phyloP scores from a whole-genome alignment of 2,329 filamentous ascomycete genomes.

The Neonectria neomacrospora region DNA sequence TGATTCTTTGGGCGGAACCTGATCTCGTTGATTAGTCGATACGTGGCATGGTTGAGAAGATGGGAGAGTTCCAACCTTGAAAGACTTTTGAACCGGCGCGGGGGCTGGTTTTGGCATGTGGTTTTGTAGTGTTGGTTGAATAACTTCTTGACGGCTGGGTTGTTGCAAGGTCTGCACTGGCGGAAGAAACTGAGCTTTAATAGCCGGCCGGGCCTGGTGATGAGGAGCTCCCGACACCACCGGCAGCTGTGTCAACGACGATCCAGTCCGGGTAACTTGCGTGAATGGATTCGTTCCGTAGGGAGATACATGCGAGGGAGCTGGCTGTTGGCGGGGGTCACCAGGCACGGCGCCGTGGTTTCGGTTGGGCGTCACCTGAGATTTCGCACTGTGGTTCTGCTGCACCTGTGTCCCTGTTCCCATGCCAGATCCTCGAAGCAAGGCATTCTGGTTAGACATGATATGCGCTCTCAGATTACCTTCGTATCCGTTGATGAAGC shows the following conservation, averaged over 20 bases:
- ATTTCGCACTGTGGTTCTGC: neutral
- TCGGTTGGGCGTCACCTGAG: neutral
- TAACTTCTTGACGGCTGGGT: neutral
- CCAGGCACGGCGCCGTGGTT: neutral
- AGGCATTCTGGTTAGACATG: conserved; percentile 48
- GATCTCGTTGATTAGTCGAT: conserved; percentile 45
- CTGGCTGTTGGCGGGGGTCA: neutral
- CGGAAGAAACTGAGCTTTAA: conserved; percentile 37
- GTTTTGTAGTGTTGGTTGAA: conserved; percentile 21
- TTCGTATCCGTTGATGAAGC: conserved; percentile 71
- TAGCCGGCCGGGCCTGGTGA: conserved; percentile 27
- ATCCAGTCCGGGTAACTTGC: conserved; percentile 18
- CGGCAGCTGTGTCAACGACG: conserved; percentile 11
- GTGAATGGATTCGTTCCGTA: conserved; percentile 14
- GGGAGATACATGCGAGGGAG: conserved; percentile 4
- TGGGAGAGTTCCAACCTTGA: conserved; percentile 48
- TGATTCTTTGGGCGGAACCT: conserved; percentile 55
- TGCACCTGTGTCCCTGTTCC: conserved; percentile 16
- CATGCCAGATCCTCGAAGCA: conserved; percentile 43
- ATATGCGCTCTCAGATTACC: conserved; percentile 61
- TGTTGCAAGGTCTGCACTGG: conserved; percentile 22
- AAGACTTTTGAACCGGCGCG: conserved; percentile 40
- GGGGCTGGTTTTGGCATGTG: conserved; percentile 42
- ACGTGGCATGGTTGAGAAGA: conserved; percentile 38
- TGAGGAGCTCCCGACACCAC: neutral